Conservation (phyloP, 148 eudicot species). For the Amaranthus hypochondriacus region DNA sequence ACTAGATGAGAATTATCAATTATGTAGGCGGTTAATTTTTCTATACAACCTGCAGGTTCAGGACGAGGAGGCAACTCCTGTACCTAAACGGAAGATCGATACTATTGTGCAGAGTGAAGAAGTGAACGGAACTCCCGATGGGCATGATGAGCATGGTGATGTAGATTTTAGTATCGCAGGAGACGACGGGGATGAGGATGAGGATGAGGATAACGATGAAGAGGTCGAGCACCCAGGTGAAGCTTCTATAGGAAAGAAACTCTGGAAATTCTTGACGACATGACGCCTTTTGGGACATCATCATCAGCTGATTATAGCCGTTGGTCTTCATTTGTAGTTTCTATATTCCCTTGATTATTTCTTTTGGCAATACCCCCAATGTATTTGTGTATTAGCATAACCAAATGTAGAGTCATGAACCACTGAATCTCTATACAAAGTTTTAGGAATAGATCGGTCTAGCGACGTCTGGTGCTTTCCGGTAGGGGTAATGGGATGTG, state of each 20-base stretch:
- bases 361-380: constrained; percentile 8
- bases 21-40: neutral
- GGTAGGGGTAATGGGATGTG: constrained; percentile 6
- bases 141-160: constrained; percentile 24
- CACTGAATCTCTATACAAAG: constrained; percentile 15
- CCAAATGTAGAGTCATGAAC: constrained; percentile 9
- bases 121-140: constrained; percentile 56
- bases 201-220: constrained; percentile 48
- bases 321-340: neutral
- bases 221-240: constrained; percentile 86
- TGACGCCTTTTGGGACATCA: constrained; percentile 2
- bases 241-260: constrained; percentile 82
- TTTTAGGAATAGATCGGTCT: constrained; percentile 25
- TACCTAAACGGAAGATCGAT: constrained; percentile 30
- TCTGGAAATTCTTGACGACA: constrained; percentile 85
- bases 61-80: constrained; percentile 34
- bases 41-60: constrained; percentile 35
- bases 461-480: constrained; percentile 7
- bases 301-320: constrained; percentile 1
- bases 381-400: constrained; percentile 20
- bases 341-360: neutral
- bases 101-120: constrained; percentile 52
- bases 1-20: neutral
- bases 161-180: constrained; percentile 18
- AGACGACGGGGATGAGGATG: constrained; percentile 31